Evolutionary conservation across 2,329 filamentous ascomycete genomes (phyloP).

Genomic region (Clonostachys byssicola): DNA sequence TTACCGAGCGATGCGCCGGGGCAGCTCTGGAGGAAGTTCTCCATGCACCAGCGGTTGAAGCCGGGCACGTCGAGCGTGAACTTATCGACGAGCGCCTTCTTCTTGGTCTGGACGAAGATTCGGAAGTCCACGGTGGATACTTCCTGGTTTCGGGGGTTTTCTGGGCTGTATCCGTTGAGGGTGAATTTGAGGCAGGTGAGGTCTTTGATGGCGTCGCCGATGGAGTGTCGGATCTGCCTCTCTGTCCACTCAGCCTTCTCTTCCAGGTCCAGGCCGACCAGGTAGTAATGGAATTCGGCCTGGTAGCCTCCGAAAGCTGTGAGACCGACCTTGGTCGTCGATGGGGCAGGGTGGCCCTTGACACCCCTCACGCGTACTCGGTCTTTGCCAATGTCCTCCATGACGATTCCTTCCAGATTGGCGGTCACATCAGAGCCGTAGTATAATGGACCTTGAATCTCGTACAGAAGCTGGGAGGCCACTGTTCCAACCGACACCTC

Average conservation of each 20-base stretch:
- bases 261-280: constrained; percentile 31
- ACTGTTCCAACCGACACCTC: constrained; percentile 20
- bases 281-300: constrained; percentile 34
- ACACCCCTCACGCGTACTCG: constrained; percentile 23
- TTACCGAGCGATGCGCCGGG: constrained; percentile 31
- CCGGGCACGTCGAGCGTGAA: constrained; percentile 18
- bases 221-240: constrained; percentile 21
- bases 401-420: constrained; percentile 27
- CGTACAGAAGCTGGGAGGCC: constrained; percentile 29
- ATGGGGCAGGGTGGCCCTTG: constrained; percentile 21
- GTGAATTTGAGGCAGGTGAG: constrained; percentile 15
- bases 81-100: constrained; percentile 9
- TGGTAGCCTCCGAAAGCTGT: constrained; percentile 34
- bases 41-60: constrained; percentile 29
- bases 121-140: constrained; percentile 38
- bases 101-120: constrained; percentile 34
- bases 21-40: constrained; percentile 32
- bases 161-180: constrained; percentile 8
- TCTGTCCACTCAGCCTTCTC: constrained; percentile 33
- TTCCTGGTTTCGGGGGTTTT: constrained; percentile 29
- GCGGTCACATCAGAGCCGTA: constrained; percentile 34
- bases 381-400: constrained; percentile 36
- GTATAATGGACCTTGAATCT: constrained; percentile 34
- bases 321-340: constrained; percentile 29
- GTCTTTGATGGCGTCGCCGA: constrained; percentile 20